Base-by-base conservation (phyloP, 1,284 basidiomycete genomes). In the Psilocybe mexicana region DNA sequence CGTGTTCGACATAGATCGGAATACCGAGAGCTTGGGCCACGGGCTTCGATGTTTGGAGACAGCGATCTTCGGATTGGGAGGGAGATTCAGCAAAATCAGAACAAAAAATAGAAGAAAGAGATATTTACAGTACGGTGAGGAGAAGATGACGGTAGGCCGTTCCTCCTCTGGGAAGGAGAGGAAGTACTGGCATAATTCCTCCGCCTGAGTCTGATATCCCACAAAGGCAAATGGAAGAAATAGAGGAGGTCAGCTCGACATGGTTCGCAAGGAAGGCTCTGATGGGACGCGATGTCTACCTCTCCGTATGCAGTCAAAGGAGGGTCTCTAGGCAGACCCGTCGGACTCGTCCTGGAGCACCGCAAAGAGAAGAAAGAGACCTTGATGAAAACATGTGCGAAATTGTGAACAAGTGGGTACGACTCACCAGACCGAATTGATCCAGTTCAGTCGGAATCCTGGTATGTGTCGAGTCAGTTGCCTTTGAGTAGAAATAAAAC, bases 361-460 rank as follows among this genome's bases (percentile, higher is more conserved):
- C n/a, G 56, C 43, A 25, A 23, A 52, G 11, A 48, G 43, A 52
- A 43, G 35, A 11, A 47, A 50, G 35, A 42, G 26, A 30, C 33
- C 7, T 28, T 12, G 25, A 23, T 33, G 30, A 40, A 43, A 44
- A 43, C 42, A 53, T 53, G 52, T 35, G 46, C 46, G 30, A 33
- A 23, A 28, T 26, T n/a, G 52, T 11, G 47, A 52, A 40, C 53
- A 54, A 49, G 18, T 26, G 33, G 54, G 46, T 10, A 18, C 42
- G 5, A 69, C 78, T 69, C 61, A 86, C 91, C 90, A 92, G 55
- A 76, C 78, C 12, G 74, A 75, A 36, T 79, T 84, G 42, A 87
- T 70, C 89, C 89, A 93, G 71, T 87, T 92, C 61, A 86, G 68
- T 65, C 90, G 79, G 67, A 86, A 92, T 43, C 91, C 90, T 92